Evolutionary conservation across 768 basidiomycete species (phyloP), one percentile per base, ranked within the genome.

Genomic region (Termitomyces sp.): DNA sequence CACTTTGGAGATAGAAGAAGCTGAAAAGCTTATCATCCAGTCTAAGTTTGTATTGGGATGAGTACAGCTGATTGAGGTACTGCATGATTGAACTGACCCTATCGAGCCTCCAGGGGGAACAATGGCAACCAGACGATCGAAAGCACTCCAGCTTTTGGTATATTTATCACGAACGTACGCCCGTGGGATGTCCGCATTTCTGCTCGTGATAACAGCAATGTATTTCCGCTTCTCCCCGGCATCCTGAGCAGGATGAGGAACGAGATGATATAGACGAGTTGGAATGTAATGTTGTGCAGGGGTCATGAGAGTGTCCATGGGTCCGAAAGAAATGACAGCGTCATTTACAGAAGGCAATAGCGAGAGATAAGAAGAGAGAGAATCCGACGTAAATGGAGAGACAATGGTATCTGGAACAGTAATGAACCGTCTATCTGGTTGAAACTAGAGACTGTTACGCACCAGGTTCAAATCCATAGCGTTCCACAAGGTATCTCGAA

Each of bases 141-240:
- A 93, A 1, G 91, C 91, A 66, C 89, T 91, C 91, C 92, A 94
- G 61, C 88, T 91, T 71, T 94, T 94, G 26, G 90, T 92, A 66
- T 94, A 94, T 87, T 91, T 89, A 62, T 93, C 91, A 55, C 91
- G 83, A 46, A 92, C 91, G 19, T 91, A 77, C 1, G 89, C 87
- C 50, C 91, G 82, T 11, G 91, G 88, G 26, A 91, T 86, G 66
- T 92, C 91, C 15, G 89, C 89, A 67, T 93, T 93, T 68, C 90
- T 87, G 78, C 85, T 89, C 14, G 81, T 79, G 17, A 93, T 67
- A 64, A 85, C 82, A 28, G 85, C 80, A 56, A 93, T 78, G 62
- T 89, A 93, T 63, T 85, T 80, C 59, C 83, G 79, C 64, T 87
- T 86, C 67, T 91, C 91, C 44, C 75, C 78, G 1, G 82, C 64